A percentile compares a stretch with the other conserved stretches of the same genome.
phyloP scores from a whole-genome alignment of 2,329 filamentous ascomycete species.

The Keithomyces neogunnii region DNA sequence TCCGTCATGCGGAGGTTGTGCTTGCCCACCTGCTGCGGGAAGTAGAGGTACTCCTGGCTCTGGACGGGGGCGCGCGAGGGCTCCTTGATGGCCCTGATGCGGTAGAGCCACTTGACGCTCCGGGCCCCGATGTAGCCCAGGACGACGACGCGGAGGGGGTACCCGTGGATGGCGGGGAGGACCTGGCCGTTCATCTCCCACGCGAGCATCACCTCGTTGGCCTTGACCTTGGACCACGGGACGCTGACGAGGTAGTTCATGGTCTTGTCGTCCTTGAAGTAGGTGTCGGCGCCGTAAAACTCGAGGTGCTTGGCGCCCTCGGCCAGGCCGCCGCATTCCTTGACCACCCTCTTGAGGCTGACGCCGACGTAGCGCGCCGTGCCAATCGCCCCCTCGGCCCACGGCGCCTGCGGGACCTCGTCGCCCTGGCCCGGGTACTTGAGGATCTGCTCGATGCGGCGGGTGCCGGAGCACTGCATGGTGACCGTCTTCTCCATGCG shows the following conservation, averaged over 20 bases:
- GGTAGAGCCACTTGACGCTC: constrained; percentile 56
- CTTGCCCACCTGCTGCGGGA: constrained; percentile 59
- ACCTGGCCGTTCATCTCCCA: constrained; percentile 66
- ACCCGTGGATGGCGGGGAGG: constrained; percentile 58
- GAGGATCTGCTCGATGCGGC: constrained; percentile 59
- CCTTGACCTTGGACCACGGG: constrained; percentile 58
- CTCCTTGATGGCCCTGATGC: constrained; percentile 49
- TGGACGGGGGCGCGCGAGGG: constrained; percentile 54
- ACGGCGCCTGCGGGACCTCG: constrained; percentile 45
- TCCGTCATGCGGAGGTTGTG: constrained; percentile 52
- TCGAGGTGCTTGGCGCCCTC: constrained; percentile 53
- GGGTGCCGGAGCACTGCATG: constrained; percentile 61
- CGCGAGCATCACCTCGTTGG: constrained; percentile 56
- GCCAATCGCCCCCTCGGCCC: constrained; percentile 61
- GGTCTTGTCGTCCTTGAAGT: constrained; percentile 58
- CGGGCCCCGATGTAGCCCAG: constrained; percentile 60
- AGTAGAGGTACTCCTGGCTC: constrained; percentile 60
- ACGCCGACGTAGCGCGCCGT: constrained; percentile 56
- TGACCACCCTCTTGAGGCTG: constrained; percentile 61
- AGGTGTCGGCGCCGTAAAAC: constrained; percentile 62
- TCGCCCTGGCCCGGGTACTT: constrained; percentile 60
- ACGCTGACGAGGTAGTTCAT: constrained; percentile 62
- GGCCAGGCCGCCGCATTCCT: constrained; percentile 55
- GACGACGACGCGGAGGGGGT: constrained; percentile 52
- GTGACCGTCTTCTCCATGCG: constrained; percentile 50